Evolutionary conservation across 2,329 filamentous ascomycete species (phyloP), one percentile per base, ranked within the genome.

Genomic region (Scedosporium dehoogii): DNA sequence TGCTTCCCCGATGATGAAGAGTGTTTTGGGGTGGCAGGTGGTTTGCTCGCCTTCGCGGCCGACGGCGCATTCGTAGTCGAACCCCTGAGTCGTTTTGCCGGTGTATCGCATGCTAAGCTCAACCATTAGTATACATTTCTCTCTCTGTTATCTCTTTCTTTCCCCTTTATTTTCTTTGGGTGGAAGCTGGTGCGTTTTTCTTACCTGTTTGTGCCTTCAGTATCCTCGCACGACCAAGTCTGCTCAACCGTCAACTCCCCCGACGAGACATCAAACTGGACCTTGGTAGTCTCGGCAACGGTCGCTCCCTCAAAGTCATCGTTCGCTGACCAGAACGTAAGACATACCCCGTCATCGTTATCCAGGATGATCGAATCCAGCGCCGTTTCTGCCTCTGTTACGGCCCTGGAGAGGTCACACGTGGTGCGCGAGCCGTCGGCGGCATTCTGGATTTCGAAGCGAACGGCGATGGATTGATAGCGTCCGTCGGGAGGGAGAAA

Each of bases 31-130:
- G 38, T 14, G n/a, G 7, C 58, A 59, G 38, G 29, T 21, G 6
- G 41, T 59, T 25, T 23, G 58, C 12, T 59, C 58, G 12, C 58
- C 58, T 21, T 59, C 58, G 4, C 58, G 58, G n/a, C 58, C 58
- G 12, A 21, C 41, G 4, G 38, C 18, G 21, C 58, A 59, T n/a
- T 14, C 18, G n/a, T 23, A 46, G 3, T 46, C 10, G 41, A 59
- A 44, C 3, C 33, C 18, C 2, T n/a, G 33, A 16, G 58, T 25
- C 1, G 58, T 23, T n/a, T 29, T 59, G 0, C n/a, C 58, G 1
- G 38, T 59, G 23, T 59, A 59, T 2, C 16, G 10, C 5, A 59
- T 25, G 12, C 58, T 59, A 25, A 27, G n/a, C 14, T 1, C 33
- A 57, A 18, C 5, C 23, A 18, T 25, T 57, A 27, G 33, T 38